Evolutionary conservation across 176 grass and related monocot species (phyloP), one percentile per base, ranked within the genome.

Genomic region (Alopecurus myosuroides): DNA sequence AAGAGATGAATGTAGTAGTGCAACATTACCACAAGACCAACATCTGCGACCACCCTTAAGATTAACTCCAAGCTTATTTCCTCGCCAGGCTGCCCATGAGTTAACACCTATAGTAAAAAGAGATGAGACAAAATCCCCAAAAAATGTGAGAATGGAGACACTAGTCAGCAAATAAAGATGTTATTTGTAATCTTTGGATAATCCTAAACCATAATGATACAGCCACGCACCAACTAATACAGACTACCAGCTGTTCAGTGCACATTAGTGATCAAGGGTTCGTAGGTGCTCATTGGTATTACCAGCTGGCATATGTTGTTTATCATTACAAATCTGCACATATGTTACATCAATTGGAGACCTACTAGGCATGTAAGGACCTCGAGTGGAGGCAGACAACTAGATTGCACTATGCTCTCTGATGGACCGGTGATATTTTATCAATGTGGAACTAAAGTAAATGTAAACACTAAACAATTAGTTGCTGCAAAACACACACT

Each of bases 1-100:
- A 57, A 53, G 55, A 84, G 34, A 71, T n/a, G 11, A 20, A 2
- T 39, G 67, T 31, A 94, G 48, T 29, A 55, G 23, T 39, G 25
- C 42, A 74, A 76, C 13, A 31, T 51, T 94, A 98, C 96, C 93
- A 98, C 96, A 78, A 98, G 93, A 74, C 93, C 96, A 89, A 94
- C 96, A 85, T 98, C 96, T 88, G 96, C 96, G 87, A 98, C 96
- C 68, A 98, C 93, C 83, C 96, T 93, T 84, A 98, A 81, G 46
- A 92, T 87, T 50, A 98, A 71, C 83, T 98, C 96, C 89, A 98
- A 92, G 53, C 89, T 98, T 73, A 94, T 57, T 87, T 95, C 96
- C 69, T 93, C 90, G 39, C 96, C 96, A 80, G 91, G 91, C 62
- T 98, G 96, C 63, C 96, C 96, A 85, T 93, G 91, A 77, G 84